phyloP scores from a whole-genome alignment of 108 stramenopile genomes.

The Stephanodiscus minutulus region DNA sequence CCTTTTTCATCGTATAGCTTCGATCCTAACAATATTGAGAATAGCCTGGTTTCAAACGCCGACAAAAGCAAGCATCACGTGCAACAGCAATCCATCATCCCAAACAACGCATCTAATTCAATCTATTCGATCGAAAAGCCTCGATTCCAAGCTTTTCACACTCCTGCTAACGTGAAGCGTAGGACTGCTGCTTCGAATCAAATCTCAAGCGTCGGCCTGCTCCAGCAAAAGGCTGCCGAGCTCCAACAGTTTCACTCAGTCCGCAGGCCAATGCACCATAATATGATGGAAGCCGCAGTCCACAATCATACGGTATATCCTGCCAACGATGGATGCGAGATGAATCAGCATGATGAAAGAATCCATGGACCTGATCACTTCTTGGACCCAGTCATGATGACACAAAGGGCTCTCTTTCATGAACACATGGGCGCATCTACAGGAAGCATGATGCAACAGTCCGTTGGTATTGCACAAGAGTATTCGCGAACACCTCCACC shows the following conservation, averaged over 20 bases:
- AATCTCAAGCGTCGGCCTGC: constrained; percentile 37
- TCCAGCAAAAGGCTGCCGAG: constrained; percentile 43
- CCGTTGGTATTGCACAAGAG: neutral
- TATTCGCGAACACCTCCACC: neutral
- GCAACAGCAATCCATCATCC: constrained; percentile 30
- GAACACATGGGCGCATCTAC: constrained; percentile 1
- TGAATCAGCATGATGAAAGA: neutral
- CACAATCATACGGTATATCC: constrained; percentile 1
- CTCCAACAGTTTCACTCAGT: constrained; percentile 31
- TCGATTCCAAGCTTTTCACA: constrained; percentile 26
- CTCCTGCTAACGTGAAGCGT: constrained; percentile 35
- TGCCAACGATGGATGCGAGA: neutral
- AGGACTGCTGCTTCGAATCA: constrained; percentile 18
- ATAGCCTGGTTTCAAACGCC: constrained; percentile 35
- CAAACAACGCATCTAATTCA: constrained; percentile 5
- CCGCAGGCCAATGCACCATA: neutral
- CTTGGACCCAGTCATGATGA: neutral
- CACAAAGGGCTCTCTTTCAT: neutral
- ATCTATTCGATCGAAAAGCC: constrained; percentile 7
- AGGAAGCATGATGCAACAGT: constrained; percentile 12
- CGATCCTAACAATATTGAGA: constrained; percentile 85
- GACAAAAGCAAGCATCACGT: constrained; percentile 13
- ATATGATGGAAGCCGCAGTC: neutral
- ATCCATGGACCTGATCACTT: constrained; percentile 4
- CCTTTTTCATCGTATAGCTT: constrained; percentile 73